Conservation (phyloP, 495 filamentous ascomycete species). For the Penicillium simplicissimum region DNA sequence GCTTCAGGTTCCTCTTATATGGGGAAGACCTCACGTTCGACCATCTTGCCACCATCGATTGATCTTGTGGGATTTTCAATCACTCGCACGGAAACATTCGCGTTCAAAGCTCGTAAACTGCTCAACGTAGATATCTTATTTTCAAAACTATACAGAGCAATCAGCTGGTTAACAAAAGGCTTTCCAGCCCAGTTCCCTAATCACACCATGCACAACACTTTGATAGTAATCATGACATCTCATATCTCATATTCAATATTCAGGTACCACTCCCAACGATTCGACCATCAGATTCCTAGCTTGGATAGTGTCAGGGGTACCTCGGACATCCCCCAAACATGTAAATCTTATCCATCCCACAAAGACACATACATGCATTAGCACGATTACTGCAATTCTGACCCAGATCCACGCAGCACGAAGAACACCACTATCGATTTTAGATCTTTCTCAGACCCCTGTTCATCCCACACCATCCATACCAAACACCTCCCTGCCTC, state of each 20-base stretch:
- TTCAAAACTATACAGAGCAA: not conserved
- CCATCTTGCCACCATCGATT: constrained; percentile 12
- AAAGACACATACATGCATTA: constrained; percentile 15
- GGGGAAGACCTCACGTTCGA: constrained; percentile 1
- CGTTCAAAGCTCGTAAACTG: constrained; percentile 6
- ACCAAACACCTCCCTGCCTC: not conserved
- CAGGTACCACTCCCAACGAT: constrained; percentile 5
- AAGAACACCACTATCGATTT: constrained; percentile 21
- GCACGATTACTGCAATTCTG: constrained; percentile 10
- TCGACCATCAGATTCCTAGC: constrained; percentile 7
- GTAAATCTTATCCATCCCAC: constrained; percentile 14
- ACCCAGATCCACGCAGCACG: constrained; percentile 17
- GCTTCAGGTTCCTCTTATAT: not conserved
- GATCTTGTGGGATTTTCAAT: not conserved
- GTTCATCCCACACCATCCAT: not conserved
- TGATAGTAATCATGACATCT: constrained; percentile 1
- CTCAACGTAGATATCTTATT: not conserved
- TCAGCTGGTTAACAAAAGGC: not conserved
- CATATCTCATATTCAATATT: constrained; percentile 12
- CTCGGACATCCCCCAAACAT: constrained; percentile 8
- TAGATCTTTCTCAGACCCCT: constrained; percentile 21
- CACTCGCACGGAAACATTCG: not conserved
- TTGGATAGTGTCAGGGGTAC: not conserved
- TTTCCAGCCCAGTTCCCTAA: not conserved
- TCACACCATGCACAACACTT: not conserved